These are phyloP conservation scores for Fusarium xyrophilum DNA, from an alignment of 2,329 filamentous ascomycete genomes.

Conservation along the genomic window DNA sequence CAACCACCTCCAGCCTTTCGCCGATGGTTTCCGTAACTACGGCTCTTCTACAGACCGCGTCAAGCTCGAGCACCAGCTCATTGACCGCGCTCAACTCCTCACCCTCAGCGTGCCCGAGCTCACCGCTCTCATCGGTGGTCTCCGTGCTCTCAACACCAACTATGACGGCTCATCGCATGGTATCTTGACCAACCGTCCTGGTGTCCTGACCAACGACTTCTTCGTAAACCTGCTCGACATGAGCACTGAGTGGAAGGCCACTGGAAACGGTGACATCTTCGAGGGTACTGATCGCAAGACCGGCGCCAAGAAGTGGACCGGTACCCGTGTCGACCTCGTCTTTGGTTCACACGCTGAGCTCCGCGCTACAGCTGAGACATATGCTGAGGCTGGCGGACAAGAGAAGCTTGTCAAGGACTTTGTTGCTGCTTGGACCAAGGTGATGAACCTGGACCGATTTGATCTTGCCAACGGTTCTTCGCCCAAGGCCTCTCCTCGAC, in stretches of 20 bases:
- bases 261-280: constrained; percentile 60
- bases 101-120: constrained; percentile 74
- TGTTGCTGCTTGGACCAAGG: constrained; percentile 74
- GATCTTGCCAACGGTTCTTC: constrained; percentile 50
- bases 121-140: constrained; percentile 73
- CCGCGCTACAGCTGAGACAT: constrained; percentile 73
- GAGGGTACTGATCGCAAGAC: constrained; percentile 72
- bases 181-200: constrained; percentile 72
- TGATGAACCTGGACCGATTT: constrained; percentile 76
- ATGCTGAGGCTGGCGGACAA: constrained; percentile 64
- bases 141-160: constrained; percentile 74
- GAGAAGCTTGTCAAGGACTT: constrained; percentile 76
- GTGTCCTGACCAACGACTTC: constrained; percentile 78
- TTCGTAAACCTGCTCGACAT: constrained; percentile 80
- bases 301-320: constrained; percentile 72
- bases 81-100: constrained; percentile 75
- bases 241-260: constrained; percentile 65
- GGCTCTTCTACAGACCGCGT: constrained; percentile 67
- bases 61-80: constrained; percentile 70
- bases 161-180: constrained; percentile 72
- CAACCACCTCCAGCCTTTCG: constrained; percentile 68
- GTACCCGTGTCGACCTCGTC: constrained; percentile 71
- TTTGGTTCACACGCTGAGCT: constrained; percentile 77
- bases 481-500: constrained; percentile 25
- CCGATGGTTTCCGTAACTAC: constrained; percentile 82